Conservation (phyloP, 352 stramenopile species). For the Globisporangium lucens region DNA sequence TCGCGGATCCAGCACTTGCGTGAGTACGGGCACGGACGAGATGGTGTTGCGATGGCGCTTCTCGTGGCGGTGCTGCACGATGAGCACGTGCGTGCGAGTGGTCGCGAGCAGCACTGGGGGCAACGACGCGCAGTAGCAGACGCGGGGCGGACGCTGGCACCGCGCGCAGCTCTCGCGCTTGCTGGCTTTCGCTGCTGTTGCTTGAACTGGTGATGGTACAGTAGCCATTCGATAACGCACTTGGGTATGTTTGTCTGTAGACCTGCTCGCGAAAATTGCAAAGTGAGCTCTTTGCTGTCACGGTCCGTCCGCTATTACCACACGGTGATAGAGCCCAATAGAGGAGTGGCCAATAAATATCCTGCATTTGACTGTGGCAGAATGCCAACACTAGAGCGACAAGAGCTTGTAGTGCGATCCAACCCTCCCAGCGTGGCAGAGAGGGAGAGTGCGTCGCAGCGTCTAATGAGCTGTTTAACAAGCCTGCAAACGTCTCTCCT, state of each 20-base stretch:
- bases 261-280: neutral
- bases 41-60: constrained; percentile 50
- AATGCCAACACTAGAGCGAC: neutral
- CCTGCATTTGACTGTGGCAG: neutral
- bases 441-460: too few relatives aligned
- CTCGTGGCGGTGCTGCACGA: constrained; percentile 65
- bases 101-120: constrained; percentile 26
- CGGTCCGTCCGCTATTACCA: neutral
- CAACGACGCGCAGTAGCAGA: constrained; percentile 61
- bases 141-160: constrained; percentile 38
- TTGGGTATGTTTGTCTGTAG: neutral
- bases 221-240: constrained; percentile 10
- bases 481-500: neutral
- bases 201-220: neutral
- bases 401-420: neutral
- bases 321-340: neutral
- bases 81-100: constrained; percentile 39
- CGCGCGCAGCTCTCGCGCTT: constrained; percentile 37
- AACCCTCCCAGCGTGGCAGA: neutral
- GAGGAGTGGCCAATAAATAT: neutral
- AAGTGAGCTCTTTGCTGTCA: constrained; percentile 2
- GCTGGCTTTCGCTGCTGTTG: neutral
- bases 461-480: neutral
- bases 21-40: constrained; percentile 65
- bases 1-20: constrained; percentile 36